phyloP scores from a whole-genome alignment of 2,329 filamentous ascomycete genomes.

The Erysiphe neolycopersici region DNA sequence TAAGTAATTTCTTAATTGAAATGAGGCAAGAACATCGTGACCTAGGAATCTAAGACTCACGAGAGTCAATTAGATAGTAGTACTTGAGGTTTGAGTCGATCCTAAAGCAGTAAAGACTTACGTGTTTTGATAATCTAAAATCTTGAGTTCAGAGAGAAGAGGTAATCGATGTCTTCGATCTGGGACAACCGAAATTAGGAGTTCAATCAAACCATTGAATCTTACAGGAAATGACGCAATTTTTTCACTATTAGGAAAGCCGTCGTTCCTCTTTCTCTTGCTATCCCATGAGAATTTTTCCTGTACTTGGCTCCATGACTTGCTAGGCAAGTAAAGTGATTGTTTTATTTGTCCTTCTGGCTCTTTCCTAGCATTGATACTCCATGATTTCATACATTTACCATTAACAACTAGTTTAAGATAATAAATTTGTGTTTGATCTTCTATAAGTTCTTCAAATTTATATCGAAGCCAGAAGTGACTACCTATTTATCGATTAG shows the following conservation, averaged over 20 bases:
- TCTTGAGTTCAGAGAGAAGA: slow-evolving; percentile 18
- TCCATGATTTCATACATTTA: slow-evolving; percentile 24
- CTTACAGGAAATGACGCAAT: neutral
- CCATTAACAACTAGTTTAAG: slow-evolving; percentile 31
- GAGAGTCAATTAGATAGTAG: too few species aligned
- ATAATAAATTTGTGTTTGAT: slow-evolving; percentile 18
- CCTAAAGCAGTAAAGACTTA: slow-evolving; percentile 14
- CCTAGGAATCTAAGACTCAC: too few species aligned
- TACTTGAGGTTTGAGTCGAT: too few species aligned
- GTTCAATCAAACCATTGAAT: slow-evolving; percentile 23
- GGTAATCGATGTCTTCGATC: slow-evolving; percentile 19
- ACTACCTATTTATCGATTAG: slow-evolving; percentile 15
- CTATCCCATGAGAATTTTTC: slow-evolving; percentile 9
- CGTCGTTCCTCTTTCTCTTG: slow-evolving; percentile 11
- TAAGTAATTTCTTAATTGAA: neutral
- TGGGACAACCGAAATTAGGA: slow-evolving; percentile 25
- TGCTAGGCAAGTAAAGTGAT: slow-evolving; percentile 23
- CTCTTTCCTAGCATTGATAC: slow-evolving; percentile 17
- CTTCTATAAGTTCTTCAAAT: slow-evolving; percentile 12
- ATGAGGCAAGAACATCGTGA: too few species aligned
- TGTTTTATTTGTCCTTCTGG: slow-evolving; percentile 18
- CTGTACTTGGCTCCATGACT: slow-evolving; percentile 14
- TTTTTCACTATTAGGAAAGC: neutral
- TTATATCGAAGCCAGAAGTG: slow-evolving; percentile 26
- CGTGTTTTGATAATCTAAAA: slow-evolving; percentile 26